Evolutionary conservation across 163 green algal species (phyloP).

Genomic region (Chlamydomonas reinhardtii): DNA sequence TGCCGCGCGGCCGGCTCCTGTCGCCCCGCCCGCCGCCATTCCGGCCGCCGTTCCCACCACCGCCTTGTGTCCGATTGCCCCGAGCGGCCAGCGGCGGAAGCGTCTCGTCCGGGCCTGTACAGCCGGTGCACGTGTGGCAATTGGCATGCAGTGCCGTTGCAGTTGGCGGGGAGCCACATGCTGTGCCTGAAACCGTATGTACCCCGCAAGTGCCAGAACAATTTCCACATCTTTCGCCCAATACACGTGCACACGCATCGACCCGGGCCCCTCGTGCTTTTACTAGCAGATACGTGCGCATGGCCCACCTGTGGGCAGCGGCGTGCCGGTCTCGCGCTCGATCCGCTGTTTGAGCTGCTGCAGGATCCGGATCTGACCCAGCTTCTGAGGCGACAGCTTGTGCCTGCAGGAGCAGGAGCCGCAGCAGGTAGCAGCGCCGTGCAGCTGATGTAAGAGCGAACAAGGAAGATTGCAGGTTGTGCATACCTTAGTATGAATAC

Average conservation of each 20-base stretch:
- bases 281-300: too few relatives aligned
- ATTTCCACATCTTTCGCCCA: too few relatives aligned
- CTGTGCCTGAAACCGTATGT: too few relatives aligned
- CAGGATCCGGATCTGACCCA: conserved; percentile 78
- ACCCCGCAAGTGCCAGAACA: too few relatives aligned
- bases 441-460: too few relatives aligned
- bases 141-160: too few relatives aligned
- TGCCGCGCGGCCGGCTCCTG: background rate
- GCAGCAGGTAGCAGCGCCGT: too few relatives aligned
- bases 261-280: too few relatives aligned
- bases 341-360: conserved; percentile 77
- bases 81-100: background rate
- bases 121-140: background rate
- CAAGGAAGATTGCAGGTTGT: too few relatives aligned
- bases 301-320: conserved; percentile 65
- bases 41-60: background rate
- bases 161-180: too few relatives aligned
- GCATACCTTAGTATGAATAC: too few relatives aligned
- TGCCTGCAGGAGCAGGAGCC: conserved; percentile 40
- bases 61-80: background rate
- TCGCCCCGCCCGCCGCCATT: conserved; percentile 23
- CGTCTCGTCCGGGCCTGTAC: conserved; percentile 5
- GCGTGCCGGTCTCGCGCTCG: conserved; percentile 64
- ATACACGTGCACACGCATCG: too few relatives aligned
- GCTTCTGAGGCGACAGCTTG: conserved; percentile 79